These are phyloP conservation scores for Botrytis squamosa DNA, from an alignment of 2,329 filamentous ascomycete genomes.

Conservation along the genomic window DNA sequence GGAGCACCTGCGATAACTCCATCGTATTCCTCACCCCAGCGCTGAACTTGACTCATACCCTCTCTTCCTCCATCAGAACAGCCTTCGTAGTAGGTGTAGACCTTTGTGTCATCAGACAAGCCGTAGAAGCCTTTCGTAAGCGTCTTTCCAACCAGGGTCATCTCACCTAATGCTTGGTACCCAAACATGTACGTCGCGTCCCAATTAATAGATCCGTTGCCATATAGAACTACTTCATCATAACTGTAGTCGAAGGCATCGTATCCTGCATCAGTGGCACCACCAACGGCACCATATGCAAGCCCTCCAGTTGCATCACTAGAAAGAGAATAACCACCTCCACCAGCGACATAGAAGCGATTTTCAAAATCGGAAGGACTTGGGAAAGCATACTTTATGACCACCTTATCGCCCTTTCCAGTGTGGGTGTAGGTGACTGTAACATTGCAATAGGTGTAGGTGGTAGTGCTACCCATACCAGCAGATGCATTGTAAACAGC, in stretches of 20 bases:
- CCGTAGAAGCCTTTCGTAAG: conserved; percentile 46
- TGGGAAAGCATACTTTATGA: conserved; percentile 45
- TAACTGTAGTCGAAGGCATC: conserved; percentile 45
- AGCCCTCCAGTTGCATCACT: conserved; percentile 43
- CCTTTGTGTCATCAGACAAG: conserved; percentile 24
- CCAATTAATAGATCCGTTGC: conserved; percentile 36
- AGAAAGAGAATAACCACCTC: conserved; percentile 46
- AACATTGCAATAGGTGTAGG: conserved; percentile 47
- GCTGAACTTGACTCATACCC: conserved; percentile 47
- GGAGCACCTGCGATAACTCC: conserved; percentile 48
- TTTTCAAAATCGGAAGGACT: conserved; percentile 45
- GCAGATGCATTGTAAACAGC: conserved; percentile 39
- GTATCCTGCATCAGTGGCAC: conserved; percentile 52
- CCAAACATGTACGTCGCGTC: conserved; percentile 42
- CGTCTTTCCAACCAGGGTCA: conserved; percentile 45
- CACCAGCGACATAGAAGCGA: conserved; percentile 47
- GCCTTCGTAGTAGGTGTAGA: conserved; percentile 38
- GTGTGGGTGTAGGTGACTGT: conserved; percentile 47
- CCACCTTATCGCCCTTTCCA: conserved; percentile 40
- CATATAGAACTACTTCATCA: conserved; percentile 42
- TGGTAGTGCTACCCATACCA: conserved; percentile 33
- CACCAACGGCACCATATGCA: conserved; percentile 47
- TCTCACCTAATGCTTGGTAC: conserved; percentile 42
- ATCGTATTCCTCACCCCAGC: conserved; percentile 45
- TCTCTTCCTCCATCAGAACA: conserved; percentile 51